Base-by-base conservation (phyloP, 164 flowering plant species). In the Stephania cephalantha region DNA sequence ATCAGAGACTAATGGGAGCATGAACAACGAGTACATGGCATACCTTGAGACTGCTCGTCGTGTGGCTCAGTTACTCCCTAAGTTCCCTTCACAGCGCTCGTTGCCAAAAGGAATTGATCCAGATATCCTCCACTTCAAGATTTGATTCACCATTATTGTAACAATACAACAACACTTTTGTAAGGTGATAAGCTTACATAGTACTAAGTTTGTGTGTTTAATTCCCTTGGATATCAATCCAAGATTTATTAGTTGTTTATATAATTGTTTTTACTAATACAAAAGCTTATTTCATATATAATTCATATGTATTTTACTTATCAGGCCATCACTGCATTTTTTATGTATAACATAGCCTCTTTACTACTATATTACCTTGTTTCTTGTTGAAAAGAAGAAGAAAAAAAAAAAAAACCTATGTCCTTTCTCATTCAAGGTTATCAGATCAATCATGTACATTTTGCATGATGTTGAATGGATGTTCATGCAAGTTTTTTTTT, bases 31-130 rank as follows among this genome's bases (percentile, higher is more conserved):
- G 72, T 85, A 81, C 75, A 55, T 74, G 25, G 65, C 76, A 25
- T 90, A 90, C 78, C 70, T 89, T 64, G 86, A 86, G 53, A 74
- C 79, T 1, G 94, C 94, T 2, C 79, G 71, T 11, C 58, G n/a
- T 6, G 65, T 87, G 4, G 93, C 93, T 0, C 71, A 6, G 73
- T 75, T 80, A 30, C 89, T 90, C 44, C 90, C 88, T 1, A 84
- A 86, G 77, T 86, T 83, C 70, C 90, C 92, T 10, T 30, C 84
- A 22, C 82, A 75, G 9, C 82, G 90, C 6, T 66, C 13, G 12
- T 42, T 89, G 53, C 88, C 87, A 1, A 75, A 77, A 42, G 88
- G 80, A 10, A 55, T 89, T 9, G 90, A 88, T 58, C 55, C 68
- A 22, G 69, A 81, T 50, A 75, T 84, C 74, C 53, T 90, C 64